Evolutionary conservation across 352 stramenopile species (phyloP).

Genomic region (Phytophthora capsici): DNA sequence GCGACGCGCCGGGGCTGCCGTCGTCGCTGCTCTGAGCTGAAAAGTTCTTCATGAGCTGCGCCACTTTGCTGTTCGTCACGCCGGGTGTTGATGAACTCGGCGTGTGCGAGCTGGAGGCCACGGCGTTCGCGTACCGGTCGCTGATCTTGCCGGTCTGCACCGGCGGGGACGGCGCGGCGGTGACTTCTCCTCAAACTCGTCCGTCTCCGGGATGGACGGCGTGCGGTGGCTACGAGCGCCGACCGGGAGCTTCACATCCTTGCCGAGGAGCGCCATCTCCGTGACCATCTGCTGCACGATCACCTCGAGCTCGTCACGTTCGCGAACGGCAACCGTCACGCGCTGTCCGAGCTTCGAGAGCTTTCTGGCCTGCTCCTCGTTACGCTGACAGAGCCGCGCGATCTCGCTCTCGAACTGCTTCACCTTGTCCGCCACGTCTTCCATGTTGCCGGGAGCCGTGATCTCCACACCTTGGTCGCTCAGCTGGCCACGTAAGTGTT

Average conservation of each 20-base stretch:
- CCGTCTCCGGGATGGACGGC: conserved; percentile 26
- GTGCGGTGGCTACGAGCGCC: conserved; percentile 21
- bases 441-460: conserved; percentile 10
- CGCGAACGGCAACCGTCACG: conserved; percentile 48
- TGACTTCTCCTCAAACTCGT: conserved; percentile 39
- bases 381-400: conserved; percentile 47
- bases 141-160: conserved; percentile 42
- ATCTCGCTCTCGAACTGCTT: conserved; percentile 63
- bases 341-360: conserved; percentile 59
- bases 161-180: conserved; percentile 1
- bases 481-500: conserved; percentile 43
- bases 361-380: conserved; percentile 59
- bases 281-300: conserved; percentile 63
- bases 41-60: conserved; percentile 80
- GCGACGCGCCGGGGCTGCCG: conserved; percentile 16
- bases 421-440: conserved; percentile 55
- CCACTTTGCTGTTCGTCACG: conserved; percentile 56
- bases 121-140: conserved; percentile 57
- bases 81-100: conserved; percentile 11
- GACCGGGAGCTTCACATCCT: conserved; percentile 21
- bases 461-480: conserved; percentile 8
- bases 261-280: conserved; percentile 57
- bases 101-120: conserved; percentile 35
- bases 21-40: conserved; percentile 38
- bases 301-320: conserved; percentile 69